These are phyloP conservation scores for Ramichloridium luteum DNA, from an alignment of 2,329 filamentous ascomycete genomes.

Conservation along the genomic window DNA sequence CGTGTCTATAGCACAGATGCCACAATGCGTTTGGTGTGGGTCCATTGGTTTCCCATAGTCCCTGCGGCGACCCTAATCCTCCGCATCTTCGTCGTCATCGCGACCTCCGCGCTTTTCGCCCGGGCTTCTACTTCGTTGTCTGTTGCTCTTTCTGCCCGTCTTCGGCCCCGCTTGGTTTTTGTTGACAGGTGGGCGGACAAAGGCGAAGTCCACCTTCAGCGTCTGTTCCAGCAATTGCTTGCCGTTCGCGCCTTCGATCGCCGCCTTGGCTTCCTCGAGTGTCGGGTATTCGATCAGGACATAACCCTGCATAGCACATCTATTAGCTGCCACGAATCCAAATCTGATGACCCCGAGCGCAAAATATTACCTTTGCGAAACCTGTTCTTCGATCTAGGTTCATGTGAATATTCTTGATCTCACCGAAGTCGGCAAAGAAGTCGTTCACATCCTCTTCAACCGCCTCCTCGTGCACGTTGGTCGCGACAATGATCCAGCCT, in stretches of 20 bases:
- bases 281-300: conserved; percentile 76
- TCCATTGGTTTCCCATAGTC: no score
- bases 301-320: conserved; percentile 50
- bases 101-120: conserved; percentile 22
- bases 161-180: conserved; percentile 30
- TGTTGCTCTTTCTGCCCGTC: conserved; percentile 22
- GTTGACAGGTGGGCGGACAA: conserved; percentile 63
- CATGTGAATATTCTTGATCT: conserved; percentile 77
- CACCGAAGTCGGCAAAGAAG: conserved; percentile 70
- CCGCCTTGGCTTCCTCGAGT: conserved; percentile 64
- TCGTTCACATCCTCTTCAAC: conserved; percentile 74
- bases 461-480: conserved; percentile 78
- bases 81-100: conserved; percentile 16
- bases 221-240: conserved; percentile 73
- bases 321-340: not conserved
- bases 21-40: no score
- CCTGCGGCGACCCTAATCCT: no score
- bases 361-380: conserved; percentile 83
- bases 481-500: conserved; percentile 79
- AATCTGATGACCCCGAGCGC: conserved; percentile 8
- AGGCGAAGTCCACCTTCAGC: conserved; percentile 70
- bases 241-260: conserved; percentile 66
- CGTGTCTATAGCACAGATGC: no score
- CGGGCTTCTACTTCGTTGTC: conserved; percentile 33
- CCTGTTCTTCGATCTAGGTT: conserved; percentile 73